Base-by-base conservation (phyloP, 805 yeast species). In the Jamesozyma lodderae region DNA sequence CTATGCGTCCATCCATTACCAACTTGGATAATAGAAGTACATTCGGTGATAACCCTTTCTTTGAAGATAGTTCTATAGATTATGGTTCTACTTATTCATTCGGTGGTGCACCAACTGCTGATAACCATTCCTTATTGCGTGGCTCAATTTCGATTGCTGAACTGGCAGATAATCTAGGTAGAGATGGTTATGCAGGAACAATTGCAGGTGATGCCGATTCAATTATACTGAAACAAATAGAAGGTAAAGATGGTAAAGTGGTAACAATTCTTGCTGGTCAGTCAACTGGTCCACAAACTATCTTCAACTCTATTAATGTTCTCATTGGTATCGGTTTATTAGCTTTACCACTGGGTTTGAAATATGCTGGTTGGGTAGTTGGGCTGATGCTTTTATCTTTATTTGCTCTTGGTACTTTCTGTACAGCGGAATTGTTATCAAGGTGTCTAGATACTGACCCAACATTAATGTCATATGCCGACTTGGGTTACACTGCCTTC, bases 391-490 rank as follows among this genome's bases (percentile, higher is more conserved):
- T 82, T 17, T 60, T 87, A 39, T 41, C 72, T 1, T 42, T 70
- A 3, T 77, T 88, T 55, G 92, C 92, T 1, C 35, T 65, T 10
- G 62, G 77, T 21, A 86, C 95, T 2, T 79, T 72, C 47, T 77
- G 85, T 68, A 79, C 92, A 2, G 95, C 95, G 7, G 69, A 70
- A 5, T 63, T 85, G 36, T 66, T 87, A 41, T 79, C 90, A 11
- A 69, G 72, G 42, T 78, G 94, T 46, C 70, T 86, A 70, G 86
- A 80, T 44, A 79, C 86, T 1, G 92, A 86, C 61, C 79, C 73
- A 13, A 79, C 92, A 0, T 62, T 86, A 37, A 77, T 81, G 68
- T 82, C 95, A 0, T 87, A 86, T 57, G 94, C 95, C 0, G 96
- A 87, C 62, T 67, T 87, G 35, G 94, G 94, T 3, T 79, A 75